phyloP scores from a whole-genome alignment of 345 rosid species.

The Trapa bicornis region DNA sequence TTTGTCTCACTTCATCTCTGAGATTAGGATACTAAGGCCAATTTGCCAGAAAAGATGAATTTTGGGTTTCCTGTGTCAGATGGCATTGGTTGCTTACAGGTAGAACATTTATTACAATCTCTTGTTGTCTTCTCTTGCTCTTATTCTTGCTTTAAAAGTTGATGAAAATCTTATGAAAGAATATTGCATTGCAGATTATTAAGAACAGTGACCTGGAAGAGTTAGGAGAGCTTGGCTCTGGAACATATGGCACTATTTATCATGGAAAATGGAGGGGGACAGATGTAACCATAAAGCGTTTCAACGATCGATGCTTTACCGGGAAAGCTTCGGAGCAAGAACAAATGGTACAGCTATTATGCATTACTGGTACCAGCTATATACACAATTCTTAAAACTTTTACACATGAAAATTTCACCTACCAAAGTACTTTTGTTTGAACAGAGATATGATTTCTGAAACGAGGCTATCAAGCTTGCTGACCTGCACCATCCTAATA shows the following conservation, averaged over 20 bases:
- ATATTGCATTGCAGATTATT: slow-evolving; percentile 30
- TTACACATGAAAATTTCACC: neutral
- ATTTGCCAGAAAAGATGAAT: slow-evolving; percentile 31
- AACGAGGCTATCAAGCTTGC: slow-evolving; percentile 69
- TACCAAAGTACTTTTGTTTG: neutral
- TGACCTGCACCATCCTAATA: slow-evolving; percentile 78
- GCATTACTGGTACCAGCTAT: neutral
- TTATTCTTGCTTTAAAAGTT: neutral
- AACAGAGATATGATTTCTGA: slow-evolving; percentile 63
- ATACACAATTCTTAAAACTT: neutral
- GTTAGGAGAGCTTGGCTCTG: slow-evolving; percentile 50
- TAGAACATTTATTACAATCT: slow-evolving; percentile 3
- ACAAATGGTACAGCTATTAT: slow-evolving; percentile 33
- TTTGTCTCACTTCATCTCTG: neutral
- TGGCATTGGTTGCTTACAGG: slow-evolving; percentile 57
- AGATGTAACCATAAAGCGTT: slow-evolving; percentile 50
- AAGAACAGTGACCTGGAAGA: slow-evolving; percentile 52
- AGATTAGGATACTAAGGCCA: slow-evolving; percentile 32
- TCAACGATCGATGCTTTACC: slow-evolving; percentile 46
- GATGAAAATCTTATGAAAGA: neutral
- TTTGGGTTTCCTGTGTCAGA: slow-evolving; percentile 40
- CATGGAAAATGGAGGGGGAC: slow-evolving; percentile 75
- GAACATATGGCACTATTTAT: slow-evolving; percentile 63
- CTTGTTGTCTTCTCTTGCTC: neutral
- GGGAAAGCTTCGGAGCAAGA: slow-evolving; percentile 64